Evolutionary conservation across 495 filamentous ascomycete genomes (phyloP).

Genomic region (Usnea hakonensis): DNA sequence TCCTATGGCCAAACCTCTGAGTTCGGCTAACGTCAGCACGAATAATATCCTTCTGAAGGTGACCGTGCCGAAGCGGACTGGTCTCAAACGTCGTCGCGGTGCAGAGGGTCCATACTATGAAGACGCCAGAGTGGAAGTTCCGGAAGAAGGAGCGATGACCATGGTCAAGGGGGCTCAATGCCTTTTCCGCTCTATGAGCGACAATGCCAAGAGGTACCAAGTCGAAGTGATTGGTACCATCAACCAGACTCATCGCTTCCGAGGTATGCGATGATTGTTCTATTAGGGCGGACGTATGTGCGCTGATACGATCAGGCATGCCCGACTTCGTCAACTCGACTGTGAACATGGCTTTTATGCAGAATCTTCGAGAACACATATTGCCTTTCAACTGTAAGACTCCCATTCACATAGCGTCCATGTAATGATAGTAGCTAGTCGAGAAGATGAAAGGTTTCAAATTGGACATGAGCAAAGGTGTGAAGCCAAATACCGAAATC

Average conservation of each 20-base stretch:
- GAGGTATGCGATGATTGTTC: constrained; percentile 41
- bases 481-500: constrained; percentile 53
- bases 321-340: constrained; percentile 75
- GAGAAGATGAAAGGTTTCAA: constrained; percentile 66
- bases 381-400: constrained; percentile 56
- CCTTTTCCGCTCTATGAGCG: constrained; percentile 58
- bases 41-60: constrained; percentile 82
- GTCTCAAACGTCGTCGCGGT: constrained; percentile 72
- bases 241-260: constrained; percentile 75
- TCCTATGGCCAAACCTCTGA: constrained; percentile 62
- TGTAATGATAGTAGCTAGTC: constrained; percentile 33
- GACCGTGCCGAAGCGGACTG: constrained; percentile 77
- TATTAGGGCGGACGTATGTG: background rate
- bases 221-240: constrained; percentile 67
- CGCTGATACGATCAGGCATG: constrained; percentile 33
- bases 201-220: constrained; percentile 61
- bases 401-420: background rate
- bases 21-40: constrained; percentile 60
- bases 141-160: constrained; percentile 23
- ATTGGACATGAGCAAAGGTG: constrained; percentile 56
- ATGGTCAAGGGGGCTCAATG: constrained; percentile 28
- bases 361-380: constrained; percentile 55
- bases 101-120: constrained; percentile 54
- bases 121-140: constrained; percentile 12
- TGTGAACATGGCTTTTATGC: constrained; percentile 52